Evolutionary conservation across 805 yeast species (phyloP).

Genomic region (Barnettozyma pratensis): DNA sequence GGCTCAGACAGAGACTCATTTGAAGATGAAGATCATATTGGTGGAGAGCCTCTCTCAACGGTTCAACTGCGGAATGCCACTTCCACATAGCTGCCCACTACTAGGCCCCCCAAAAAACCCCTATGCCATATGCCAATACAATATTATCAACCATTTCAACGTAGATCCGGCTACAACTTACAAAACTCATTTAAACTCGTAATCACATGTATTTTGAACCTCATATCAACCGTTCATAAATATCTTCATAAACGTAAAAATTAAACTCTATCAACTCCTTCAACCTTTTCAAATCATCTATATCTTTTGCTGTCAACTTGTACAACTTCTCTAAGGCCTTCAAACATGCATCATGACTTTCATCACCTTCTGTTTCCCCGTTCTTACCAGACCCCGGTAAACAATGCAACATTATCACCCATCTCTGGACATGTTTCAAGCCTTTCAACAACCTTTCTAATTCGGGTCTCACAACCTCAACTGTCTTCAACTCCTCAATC

Average conservation of each 20-base stretch:
- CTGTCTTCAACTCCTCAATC: background rate
- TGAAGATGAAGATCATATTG: too few relatives aligned
- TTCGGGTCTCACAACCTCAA: background rate
- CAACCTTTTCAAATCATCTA: background rate
- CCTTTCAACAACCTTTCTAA: background rate
- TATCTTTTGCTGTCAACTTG: background rate
- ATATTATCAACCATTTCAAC: too few relatives aligned
- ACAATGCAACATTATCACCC: background rate
- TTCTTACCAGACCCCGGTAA: background rate
- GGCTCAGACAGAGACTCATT: too few relatives aligned
- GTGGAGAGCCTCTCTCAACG: too few relatives aligned
- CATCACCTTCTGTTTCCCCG: background rate
- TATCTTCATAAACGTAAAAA: background rate
- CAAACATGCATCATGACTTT: background rate
- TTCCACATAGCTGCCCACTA: too few relatives aligned
- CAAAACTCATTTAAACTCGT: too few relatives aligned
- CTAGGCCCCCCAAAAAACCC: too few relatives aligned
- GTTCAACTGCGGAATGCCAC: too few relatives aligned
- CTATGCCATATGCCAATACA: too few relatives aligned
- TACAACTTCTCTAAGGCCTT: background rate
- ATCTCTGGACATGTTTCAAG: background rate
- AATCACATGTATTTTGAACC: too few relatives aligned
- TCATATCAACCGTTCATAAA: background rate
- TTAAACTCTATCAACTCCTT: background rate
- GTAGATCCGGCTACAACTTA: too few relatives aligned